Conservation (phyloP, 306 rosid genomes). For the Astragalus membranaceus region DNA sequence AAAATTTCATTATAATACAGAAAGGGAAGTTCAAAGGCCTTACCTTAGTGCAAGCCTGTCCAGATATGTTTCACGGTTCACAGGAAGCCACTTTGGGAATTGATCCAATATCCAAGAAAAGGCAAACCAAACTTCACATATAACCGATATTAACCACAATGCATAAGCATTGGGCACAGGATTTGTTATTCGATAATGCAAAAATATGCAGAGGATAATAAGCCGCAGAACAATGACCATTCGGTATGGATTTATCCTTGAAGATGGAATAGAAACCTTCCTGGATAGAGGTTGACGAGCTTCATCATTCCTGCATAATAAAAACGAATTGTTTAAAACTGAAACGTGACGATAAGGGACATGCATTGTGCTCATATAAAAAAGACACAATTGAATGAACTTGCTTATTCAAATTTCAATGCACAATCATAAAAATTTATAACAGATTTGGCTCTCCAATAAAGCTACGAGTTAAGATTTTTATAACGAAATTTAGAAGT, state of each 20-base stretch:
- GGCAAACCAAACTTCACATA: constrained; percentile 98
- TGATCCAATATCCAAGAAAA: constrained; percentile 97
- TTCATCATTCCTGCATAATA: constrained; percentile 74
- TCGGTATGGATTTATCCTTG: constrained; percentile 85
- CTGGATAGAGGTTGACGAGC: constrained; percentile 95
- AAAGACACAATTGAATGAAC: neutral
- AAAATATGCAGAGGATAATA: constrained; percentile 61
- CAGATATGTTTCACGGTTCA: constrained; percentile 95
- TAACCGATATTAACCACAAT: constrained; percentile 85
- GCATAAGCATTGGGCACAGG: constrained; percentile 86
- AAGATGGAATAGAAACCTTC: constrained; percentile 91
- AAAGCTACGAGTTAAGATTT: neutral
- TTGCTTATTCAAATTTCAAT: neutral
- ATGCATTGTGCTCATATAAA: neutral
- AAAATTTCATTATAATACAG: neutral
- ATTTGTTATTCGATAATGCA: constrained; percentile 92
- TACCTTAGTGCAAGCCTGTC: constrained; percentile 90
- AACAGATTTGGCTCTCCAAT: neutral
- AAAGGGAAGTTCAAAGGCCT: neutral
- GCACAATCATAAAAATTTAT: neutral
- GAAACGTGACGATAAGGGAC: neutral
- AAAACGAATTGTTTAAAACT: neutral
- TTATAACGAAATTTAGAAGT: constrained; percentile 7
- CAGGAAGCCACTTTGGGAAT: constrained; percentile 97
- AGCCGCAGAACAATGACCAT: constrained; percentile 93